Base-by-base conservation (phyloP, 257 asterid genomes). In the Scutellaria barbata region DNA sequence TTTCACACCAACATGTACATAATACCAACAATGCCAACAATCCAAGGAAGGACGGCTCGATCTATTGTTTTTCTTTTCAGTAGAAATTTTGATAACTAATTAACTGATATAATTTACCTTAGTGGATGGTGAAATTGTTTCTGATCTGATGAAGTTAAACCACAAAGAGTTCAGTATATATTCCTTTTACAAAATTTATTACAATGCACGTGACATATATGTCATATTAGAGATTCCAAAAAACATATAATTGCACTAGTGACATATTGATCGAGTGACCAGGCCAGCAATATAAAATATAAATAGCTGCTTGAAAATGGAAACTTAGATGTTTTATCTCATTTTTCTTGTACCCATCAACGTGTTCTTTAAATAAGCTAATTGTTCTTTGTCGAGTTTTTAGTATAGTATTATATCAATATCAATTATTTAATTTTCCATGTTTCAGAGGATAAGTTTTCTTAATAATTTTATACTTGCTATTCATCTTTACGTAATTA, bases 401-500 rank as follows among this genome's bases (percentile, higher is more conserved):
- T 5, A 45, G 22, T 45, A 43, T 5, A 45, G 22, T 45, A 43
- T 64, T 35, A 47, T 42, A 63, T 10, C 0, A 59, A 5, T n/a
- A 37, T 58, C 5, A 1, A 66, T 35, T 30, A 50, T 66, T 48
- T 12, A 18, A 18, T 14, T 9, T 66, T 1, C 40, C 39, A 67
- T 67, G 40, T 56, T 6, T 11, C 4, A 33, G 35, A 47, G 48
- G 33, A 35, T 20, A 12, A 7, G 16, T n/a, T 30, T 8, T 35
- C 10, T 37, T 35, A 30, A 53, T 46, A 46, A 22, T 35, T 61
- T 14, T 17, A 61, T 61, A 41, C 7, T 14, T 9, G 7, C 25
- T 17, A 51, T n/a, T 14, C 47, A 50, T 35, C 37, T 33, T 70
- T 39, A 70, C 51, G 60, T 59, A 71, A 18, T 45, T 35, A 48